phyloP scores from a whole-genome alignment of 75 land plant genomes.

The Azolla pinnata region DNA sequence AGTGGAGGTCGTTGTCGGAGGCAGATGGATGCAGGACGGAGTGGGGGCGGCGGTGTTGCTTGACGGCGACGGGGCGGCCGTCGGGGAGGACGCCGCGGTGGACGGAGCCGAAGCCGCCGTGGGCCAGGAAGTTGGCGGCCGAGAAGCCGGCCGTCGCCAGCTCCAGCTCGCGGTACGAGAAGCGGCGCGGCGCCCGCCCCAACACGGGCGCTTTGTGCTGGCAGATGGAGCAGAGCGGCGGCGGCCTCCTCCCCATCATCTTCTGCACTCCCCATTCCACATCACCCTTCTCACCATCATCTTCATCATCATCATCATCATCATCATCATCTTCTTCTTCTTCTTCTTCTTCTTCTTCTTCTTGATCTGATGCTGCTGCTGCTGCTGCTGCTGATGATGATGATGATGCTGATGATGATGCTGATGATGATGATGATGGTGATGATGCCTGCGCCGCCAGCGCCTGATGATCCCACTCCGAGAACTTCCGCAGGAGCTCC shows the following conservation, averaged over 20 bases:
- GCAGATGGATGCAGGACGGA: too few relatives aligned
- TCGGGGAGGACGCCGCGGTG: constrained; percentile 51
- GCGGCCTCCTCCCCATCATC: constrained; percentile 20
- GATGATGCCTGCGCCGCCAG: too few relatives aligned
- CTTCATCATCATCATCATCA: constrained; percentile 2
- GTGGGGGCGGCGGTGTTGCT: constrained; percentile 55
- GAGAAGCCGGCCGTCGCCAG: constrained; percentile 57
- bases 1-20: too few relatives aligned
- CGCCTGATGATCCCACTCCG: background rate
- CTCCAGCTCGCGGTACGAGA: constrained; percentile 44
- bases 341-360: background rate
- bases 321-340: background rate
- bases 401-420: too few relatives aligned
- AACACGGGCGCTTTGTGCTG: constrained; percentile 60
- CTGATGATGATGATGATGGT: too few relatives aligned
- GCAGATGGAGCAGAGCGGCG: constrained; percentile 66
- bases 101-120: constrained; percentile 65
- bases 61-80: constrained; percentile 65
- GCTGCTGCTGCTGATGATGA: too few relatives aligned
- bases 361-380: background rate
- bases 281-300: background rate
- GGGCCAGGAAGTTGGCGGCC: constrained; percentile 39
- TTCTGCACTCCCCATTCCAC: background rate
- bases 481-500: background rate
- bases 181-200: constrained; percentile 57